Conservation (phyloP, 345 rosid genomes). For the Eutrema yunnanense region DNA sequence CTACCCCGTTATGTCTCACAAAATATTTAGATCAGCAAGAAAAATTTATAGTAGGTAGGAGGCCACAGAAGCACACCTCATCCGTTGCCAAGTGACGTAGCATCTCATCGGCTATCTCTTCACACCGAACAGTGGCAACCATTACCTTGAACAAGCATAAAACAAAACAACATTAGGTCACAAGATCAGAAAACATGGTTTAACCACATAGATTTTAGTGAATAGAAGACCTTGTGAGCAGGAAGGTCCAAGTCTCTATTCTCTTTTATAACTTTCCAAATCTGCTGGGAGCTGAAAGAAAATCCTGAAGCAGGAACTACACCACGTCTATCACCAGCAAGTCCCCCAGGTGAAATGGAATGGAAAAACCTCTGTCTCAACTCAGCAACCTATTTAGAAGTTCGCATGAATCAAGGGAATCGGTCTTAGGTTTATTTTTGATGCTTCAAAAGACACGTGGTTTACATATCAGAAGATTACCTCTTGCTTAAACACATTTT, state of each 20-base stretch:
- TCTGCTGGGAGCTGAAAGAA: slow-evolving; percentile 74
- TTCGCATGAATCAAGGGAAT: neutral
- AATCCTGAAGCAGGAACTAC: slow-evolving; percentile 91
- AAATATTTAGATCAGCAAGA: neutral
- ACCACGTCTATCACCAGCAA: slow-evolving; percentile 84
- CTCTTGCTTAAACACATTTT: slow-evolving; percentile 72
- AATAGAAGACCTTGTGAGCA: slow-evolving; percentile 68
- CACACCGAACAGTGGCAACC: slow-evolving; percentile 96
- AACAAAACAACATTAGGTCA: neutral
- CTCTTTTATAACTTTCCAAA: slow-evolving; percentile 80
- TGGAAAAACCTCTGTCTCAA: slow-evolving; percentile 68
- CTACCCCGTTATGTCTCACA: neutral
- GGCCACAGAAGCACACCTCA: slow-evolving; percentile 40
- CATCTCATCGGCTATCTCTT: slow-evolving; percentile 76
- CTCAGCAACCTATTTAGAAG: slow-evolving; percentile 53
- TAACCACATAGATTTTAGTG: neutral
- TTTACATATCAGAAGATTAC: slow-evolving; percentile 29
- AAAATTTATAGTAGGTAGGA: neutral
- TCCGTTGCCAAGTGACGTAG: slow-evolving; percentile 40
- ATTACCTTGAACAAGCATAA: slow-evolving; percentile 48
- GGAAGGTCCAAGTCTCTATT: slow-evolving; percentile 91
- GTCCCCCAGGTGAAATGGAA: slow-evolving; percentile 87
- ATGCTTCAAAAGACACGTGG: neutral
- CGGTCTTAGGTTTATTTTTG: neutral
- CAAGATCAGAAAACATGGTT: neutral